Base-by-base conservation (phyloP, 2,329 filamentous ascomycete genomes). In the Niveomyces coronatus region DNA sequence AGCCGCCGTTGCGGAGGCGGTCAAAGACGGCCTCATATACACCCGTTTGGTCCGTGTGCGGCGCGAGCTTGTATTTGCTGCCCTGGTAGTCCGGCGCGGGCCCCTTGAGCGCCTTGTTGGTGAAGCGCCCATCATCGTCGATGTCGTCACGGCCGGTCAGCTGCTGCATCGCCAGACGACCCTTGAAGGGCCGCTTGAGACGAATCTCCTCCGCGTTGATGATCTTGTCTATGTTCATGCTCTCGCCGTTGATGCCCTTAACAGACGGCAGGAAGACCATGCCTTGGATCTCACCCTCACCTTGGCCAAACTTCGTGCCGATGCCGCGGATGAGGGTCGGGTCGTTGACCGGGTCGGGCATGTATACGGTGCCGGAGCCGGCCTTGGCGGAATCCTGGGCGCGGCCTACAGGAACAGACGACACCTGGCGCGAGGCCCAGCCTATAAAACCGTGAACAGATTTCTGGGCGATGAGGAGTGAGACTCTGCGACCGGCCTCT, bases 361-460 rank as follows among this genome's bases (percentile, higher is more conserved):
- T 74, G 58, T 91, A 96, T 47, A 98, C 80, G 35, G 72, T 80
- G 42, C 91, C 91, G 37, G 71, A 64, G 4, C 76, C 86, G 10
- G 84, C 71, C 57, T 84, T 94, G 47, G 91, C 84, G 54, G 78
- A 75, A 57, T 98, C 91, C 64, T 95, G 79, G 18, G 91, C 87
- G 51, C 91, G 76, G 39, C 87, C 85, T 37, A 98, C 91, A n/a
- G 89, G 85, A 16, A 98, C 85, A 6, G 86, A 83, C 26, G 91
- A 89, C 35, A 88, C 84, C 56, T 85, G 76, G 37, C 84, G 75
- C 18, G 91, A 88, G 47, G 85, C 74, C 67, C 82, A 82, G 29
- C 91, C 91, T 52, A 98, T 87, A 55, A 96, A 94, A 56, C 89
- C 79, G 52, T 85, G 79, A 63, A 96, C 93, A 3, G 88, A 95